Percentiles rank a stretch among this genome's conserved stretches.
These are phyloP conservation scores for Potentilla sterilis DNA, from an alignment of 306 rosid genomes.

Conservation along the genomic window DNA sequence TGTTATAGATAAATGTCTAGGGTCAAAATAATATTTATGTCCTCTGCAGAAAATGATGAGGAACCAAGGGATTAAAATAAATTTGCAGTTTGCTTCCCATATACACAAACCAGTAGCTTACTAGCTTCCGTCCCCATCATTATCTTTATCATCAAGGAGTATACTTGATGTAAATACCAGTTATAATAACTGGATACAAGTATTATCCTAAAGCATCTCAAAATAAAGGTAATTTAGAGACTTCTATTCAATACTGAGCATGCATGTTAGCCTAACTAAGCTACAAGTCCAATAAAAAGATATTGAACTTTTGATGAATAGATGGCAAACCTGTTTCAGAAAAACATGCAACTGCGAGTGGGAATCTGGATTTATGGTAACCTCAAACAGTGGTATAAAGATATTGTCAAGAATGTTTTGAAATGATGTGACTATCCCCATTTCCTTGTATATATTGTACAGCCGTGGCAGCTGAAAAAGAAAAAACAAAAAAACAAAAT, in stretches of 20 bases:
- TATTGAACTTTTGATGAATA: conserved; percentile 6
- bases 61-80: neutral
- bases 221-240: neutral
- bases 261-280: neutral
- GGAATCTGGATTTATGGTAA: conserved; percentile 91
- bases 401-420: conserved; percentile 97
- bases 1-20: neutral
- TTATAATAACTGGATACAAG: neutral
- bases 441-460: conserved; percentile 91
- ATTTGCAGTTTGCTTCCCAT: neutral
- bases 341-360: conserved; percentile 96
- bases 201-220: neutral
- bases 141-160: neutral
- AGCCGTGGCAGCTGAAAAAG: conserved; percentile 81
- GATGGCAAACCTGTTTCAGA: conserved; percentile 71
- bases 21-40: neutral
- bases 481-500: conserved; percentile 7
- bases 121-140: neutral
- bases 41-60: neutral
- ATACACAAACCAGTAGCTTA: neutral
- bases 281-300: neutral
- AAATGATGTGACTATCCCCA: conserved; percentile 97
- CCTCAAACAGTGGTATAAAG: conserved; percentile 94
- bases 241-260: neutral
- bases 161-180: neutral